Conservation (phyloP, 2,329 filamentous ascomycete species). For the Tolypocladium tropicale region DNA sequence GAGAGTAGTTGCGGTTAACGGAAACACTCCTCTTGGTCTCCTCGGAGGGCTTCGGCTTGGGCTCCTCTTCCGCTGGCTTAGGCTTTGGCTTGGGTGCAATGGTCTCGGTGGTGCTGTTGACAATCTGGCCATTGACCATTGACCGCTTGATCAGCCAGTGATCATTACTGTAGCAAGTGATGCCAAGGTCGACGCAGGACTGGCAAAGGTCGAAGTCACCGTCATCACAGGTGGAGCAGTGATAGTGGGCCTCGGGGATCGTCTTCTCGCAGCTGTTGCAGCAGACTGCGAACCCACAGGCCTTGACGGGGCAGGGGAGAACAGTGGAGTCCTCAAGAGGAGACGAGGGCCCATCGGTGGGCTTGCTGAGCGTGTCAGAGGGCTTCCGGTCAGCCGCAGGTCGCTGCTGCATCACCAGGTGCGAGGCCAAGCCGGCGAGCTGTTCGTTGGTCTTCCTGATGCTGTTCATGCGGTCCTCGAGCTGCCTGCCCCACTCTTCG, state of each 20-base stretch:
- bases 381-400: neutral
- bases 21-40: conserved; percentile 2
- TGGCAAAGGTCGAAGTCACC: conserved; percentile 93
- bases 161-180: conserved; percentile 64
- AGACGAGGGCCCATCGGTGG: too few relatives aligned
- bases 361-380: neutral
- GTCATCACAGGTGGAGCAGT: conserved; percentile 86
- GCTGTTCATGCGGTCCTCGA: conserved; percentile 15
- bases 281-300: conserved; percentile 62
- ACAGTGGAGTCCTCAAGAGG: neutral
- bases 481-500: conserved; percentile 13
- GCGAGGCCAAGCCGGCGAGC: conserved; percentile 3
- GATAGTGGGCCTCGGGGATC: conserved; percentile 78
- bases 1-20: neutral
- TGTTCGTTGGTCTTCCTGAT: conserved; percentile 13
- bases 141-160: conserved; percentile 95
- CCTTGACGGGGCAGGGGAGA: neutral
- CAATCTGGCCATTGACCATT: conserved; percentile 66
- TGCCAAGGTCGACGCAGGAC: conserved; percentile 62
- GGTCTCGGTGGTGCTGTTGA: conserved; percentile 78
- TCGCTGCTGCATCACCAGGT: conserved; percentile 1
- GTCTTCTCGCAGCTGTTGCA: conserved; percentile 82
- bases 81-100: conserved; percentile 53
- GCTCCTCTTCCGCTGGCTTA: conserved; percentile 8
- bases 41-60: conserved; percentile 10